A percentile compares a stretch with the other conserved stretches of the same genome.
Conservation (phyloP, 2,329 filamentous ascomycete species). For the Atkinsonella texensis region DNA sequence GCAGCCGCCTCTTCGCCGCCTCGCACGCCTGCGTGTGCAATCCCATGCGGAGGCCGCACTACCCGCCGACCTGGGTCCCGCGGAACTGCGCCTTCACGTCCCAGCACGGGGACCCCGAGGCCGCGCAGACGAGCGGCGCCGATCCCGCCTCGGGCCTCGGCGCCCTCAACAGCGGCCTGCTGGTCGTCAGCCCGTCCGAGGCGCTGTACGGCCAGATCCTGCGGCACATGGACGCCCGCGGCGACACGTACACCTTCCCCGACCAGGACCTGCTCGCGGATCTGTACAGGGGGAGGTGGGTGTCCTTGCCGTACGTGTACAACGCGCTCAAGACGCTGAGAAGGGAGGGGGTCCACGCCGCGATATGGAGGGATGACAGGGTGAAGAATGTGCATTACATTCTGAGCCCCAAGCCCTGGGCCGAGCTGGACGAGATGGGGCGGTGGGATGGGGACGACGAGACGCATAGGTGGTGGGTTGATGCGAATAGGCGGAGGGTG, state of each 20-base stretch:
- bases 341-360: slow-evolving; percentile 37
- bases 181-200: slow-evolving; percentile 41
- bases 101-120: slow-evolving; percentile 34
- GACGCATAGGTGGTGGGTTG: slow-evolving; percentile 45
- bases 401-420: slow-evolving; percentile 49
- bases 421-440: slow-evolving; percentile 33
- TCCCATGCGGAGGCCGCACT: slow-evolving; percentile 65
- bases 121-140: slow-evolving; percentile 33
- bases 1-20: slow-evolving; percentile 53
- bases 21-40: slow-evolving; percentile 82
- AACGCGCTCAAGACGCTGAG: slow-evolving; percentile 52
- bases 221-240: slow-evolving; percentile 34
- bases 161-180: slow-evolving; percentile 38
- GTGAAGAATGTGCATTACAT: slow-evolving; percentile 54
- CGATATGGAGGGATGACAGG: slow-evolving; percentile 44
- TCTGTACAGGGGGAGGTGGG: slow-evolving; percentile 43
- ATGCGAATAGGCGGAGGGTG: slow-evolving; percentile 33
- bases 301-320: slow-evolving; percentile 46
- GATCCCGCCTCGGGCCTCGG: slow-evolving; percentile 32
- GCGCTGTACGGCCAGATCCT: slow-evolving; percentile 38
- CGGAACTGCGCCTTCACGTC: slow-evolving; percentile 46
- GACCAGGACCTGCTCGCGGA: slow-evolving; percentile 48
- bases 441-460: slow-evolving; percentile 32
- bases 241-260: slow-evolving; percentile 40
- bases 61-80: slow-evolving; percentile 57